A percentile compares a stretch with the other conserved stretches of the same genome.
These are phyloP conservation scores for Lachancea mirantina DNA, from an alignment of 805 yeast genomes.

Conservation along the genomic window DNA sequence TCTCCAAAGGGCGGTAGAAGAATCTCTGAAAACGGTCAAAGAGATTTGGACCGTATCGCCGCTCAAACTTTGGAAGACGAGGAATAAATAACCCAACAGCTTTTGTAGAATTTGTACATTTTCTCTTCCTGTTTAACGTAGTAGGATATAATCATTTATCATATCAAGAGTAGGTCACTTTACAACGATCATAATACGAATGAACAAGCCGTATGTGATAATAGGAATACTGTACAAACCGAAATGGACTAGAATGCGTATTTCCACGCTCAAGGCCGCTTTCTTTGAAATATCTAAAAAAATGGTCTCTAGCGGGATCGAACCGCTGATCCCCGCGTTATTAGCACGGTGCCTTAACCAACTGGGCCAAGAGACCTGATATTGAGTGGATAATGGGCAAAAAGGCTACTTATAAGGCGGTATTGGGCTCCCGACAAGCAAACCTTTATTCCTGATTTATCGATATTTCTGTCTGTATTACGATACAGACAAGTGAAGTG, in stretches of 20 bases:
- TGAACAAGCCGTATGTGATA: not conserved
- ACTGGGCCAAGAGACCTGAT: conserved; percentile 33
- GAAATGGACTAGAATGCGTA: not conserved
- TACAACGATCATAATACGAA: not conserved
- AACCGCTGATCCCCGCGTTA: conserved; percentile 35
- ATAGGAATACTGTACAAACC: not conserved
- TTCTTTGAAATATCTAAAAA: conserved; percentile 13
- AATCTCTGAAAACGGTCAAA: conserved; percentile 98
- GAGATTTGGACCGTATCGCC: conserved; percentile 99
- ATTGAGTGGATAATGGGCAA: not conserved
- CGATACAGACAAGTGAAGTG: too few relatives aligned
- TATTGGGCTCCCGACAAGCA: not conserved
- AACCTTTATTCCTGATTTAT: too few relatives aligned
- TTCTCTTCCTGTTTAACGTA: conserved; percentile 5
- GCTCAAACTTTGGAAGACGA: conserved; percentile 95
- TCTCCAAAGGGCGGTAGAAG: conserved; percentile 99
- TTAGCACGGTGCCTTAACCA: conserved; percentile 34
- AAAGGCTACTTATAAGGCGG: not conserved
- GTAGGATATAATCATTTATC: not conserved
- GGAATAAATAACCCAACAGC: conserved; percentile 39
- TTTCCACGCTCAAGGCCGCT: not conserved
- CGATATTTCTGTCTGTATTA: too few relatives aligned
- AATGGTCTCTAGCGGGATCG: conserved; percentile 33
- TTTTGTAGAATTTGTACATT: conserved; percentile 15
- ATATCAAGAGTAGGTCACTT: too few relatives aligned